phyloP scores from a whole-genome alignment of 768 basidiomycete species.

The Cystobasidium tubakii region DNA sequence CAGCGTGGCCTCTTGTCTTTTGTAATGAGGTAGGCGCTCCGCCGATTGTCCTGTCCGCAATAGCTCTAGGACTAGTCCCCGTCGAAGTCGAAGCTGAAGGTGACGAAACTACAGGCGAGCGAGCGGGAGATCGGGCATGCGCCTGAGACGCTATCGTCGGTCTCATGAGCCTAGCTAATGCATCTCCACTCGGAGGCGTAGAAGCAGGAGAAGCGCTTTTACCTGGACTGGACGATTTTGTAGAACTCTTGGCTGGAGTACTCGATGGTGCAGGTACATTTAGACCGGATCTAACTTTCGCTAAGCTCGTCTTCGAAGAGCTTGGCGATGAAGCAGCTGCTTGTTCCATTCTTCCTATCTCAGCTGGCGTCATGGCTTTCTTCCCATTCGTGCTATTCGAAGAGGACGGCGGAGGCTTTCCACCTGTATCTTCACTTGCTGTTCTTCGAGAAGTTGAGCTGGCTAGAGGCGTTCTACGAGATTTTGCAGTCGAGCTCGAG shows the following conservation, averaged over 20 bases:
- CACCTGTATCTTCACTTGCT: neutral
- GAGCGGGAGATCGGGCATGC: neutral
- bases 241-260: neutral
- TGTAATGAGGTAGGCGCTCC: neutral
- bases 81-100: neutral
- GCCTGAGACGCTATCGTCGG: neutral
- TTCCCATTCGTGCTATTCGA: neutral
- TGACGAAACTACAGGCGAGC: neutral
- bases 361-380: neutral
- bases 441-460: neutral
- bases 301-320: neutral
- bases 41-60: neutral
- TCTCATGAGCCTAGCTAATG: constrained; percentile 12
- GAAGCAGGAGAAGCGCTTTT: neutral
- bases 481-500: neutral
- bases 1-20: neutral
- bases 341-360: neutral
- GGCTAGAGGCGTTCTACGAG: neutral
- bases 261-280: neutral
- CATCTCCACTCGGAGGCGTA: neutral
- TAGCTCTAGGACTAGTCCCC: neutral
- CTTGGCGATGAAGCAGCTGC: neutral
- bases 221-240: neutral
- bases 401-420: neutral
- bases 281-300: neutral